Base-by-base conservation (phyloP, 1,139 yeast species). In the Candida sp. region DNA sequence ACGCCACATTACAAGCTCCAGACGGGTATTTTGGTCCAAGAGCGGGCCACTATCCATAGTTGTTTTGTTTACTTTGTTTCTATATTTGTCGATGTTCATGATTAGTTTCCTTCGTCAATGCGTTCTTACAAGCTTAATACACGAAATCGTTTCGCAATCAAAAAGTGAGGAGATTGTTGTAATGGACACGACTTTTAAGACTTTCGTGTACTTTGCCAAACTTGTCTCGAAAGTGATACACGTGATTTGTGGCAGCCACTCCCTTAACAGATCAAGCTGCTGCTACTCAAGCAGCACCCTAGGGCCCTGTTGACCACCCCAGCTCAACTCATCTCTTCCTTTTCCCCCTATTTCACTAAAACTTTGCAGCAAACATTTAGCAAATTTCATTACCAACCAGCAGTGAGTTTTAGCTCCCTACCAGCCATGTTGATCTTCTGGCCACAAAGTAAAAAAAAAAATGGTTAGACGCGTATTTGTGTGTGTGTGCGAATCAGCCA, bases 11-110 rank as follows among this genome's bases (percentile, higher is more conserved):
- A 3, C 11, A 40, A 9, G 43, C 43, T 3, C 33, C 33, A 3
- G 43, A 27, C 22, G 43, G 33, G 1, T 40, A 40, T 12, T 40
- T 40, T 26, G 41, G 41, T 3, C 41, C 41, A 38, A 38, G 41
- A 38, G 11, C 8, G 3, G 32, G 32, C n/a, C 6, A 32, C 2
- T 32, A 9, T n/a, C 35, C 35, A 32, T 32, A 32, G 17, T 17
- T 17, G 17, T 17, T 17, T 17, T 32, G 12, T 32, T 32, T 32
- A 11, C 9, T 2, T 32, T 32, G 3, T 32, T 32, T 12, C 5
- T 32, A 11, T 32, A 32, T 32, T 32, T 4, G 34, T 32, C 3
- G 3, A 5, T 8, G 9, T 32, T 32, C 17, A 2, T 32, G 34
- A 3, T 11, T 17, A 17, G 2, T 17, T 17, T 3, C 3, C 5